Percentiles rank a stretch among this genome's conserved stretches.
Conservation (phyloP, 441 rosid genomes). For the Theobroma grandiflorum region DNA sequence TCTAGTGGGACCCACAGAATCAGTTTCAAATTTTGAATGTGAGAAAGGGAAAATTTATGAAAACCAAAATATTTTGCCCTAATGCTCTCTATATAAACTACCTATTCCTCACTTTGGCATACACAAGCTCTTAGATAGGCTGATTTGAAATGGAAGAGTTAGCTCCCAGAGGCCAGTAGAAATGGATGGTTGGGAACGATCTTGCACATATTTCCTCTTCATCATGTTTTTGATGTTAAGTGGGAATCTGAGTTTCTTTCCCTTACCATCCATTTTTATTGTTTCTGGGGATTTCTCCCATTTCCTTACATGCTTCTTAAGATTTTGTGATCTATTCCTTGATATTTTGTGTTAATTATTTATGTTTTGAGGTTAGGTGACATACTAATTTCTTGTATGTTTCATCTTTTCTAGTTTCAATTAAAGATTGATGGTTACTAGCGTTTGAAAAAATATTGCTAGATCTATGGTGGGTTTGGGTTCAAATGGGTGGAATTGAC, state of each 20-base stretch:
- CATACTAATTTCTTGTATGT: background rate
- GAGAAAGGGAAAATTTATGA: background rate
- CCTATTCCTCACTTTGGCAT: background rate
- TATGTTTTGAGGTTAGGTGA: background rate
- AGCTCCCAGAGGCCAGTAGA: background rate
- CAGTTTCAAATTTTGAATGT: too few species aligned
- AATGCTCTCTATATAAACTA: background rate
- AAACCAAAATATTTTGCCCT: background rate
- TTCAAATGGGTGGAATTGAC: too few species aligned
- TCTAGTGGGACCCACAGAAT: too few species aligned
- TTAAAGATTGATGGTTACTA: background rate
- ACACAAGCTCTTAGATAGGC: background rate
- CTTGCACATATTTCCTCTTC: background rate
- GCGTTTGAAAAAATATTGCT: too few species aligned
- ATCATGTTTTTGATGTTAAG: background rate
- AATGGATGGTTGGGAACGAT: constrained; percentile 2
- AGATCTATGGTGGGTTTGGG: too few species aligned
- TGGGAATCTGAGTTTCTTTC: background rate
- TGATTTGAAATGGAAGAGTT: constrained; percentile 12
- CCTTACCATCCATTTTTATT: constrained; percentile 25
- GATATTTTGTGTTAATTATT: background rate
- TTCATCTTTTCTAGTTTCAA: background rate
- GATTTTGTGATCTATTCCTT: background rate
- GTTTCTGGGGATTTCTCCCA: constrained; percentile 27
- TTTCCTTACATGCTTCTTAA: constrained; percentile 35